These are phyloP conservation scores for Sicyos edulis DNA, from an alignment of 306 rosid genomes.

Conservation along the genomic window DNA sequence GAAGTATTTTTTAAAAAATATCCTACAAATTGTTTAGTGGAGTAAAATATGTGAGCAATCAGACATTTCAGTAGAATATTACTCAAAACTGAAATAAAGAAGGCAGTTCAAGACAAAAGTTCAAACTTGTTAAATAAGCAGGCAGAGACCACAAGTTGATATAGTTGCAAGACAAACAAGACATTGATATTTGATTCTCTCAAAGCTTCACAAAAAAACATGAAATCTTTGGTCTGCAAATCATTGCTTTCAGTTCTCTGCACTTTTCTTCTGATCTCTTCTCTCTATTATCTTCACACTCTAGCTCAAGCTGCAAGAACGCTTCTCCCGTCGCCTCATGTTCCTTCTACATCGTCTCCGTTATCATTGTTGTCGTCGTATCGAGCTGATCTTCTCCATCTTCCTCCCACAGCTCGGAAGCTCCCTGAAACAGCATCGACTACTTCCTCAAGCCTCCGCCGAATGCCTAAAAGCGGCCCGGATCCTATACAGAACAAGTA, in stretches of 20 bases:
- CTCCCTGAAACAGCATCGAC: neutral
- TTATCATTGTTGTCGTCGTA: neutral
- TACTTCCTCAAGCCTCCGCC: constrained; percentile 48
- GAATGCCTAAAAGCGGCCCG: constrained; percentile 67
- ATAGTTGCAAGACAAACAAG: constrained; percentile 27
- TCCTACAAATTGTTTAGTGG: neutral
- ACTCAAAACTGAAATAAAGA: neutral
- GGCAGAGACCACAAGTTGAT: constrained; percentile 32
- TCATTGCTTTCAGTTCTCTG: constrained; percentile 35
- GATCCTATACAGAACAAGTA: constrained; percentile 88
- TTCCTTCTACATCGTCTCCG: too few relatives aligned
- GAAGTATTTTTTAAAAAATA: neutral
- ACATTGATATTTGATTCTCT: constrained; percentile 38
- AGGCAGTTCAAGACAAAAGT: constrained; percentile 17
- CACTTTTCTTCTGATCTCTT: constrained; percentile 40
- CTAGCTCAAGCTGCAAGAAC: constrained; percentile 25
- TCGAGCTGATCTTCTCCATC: constrained; percentile 13
- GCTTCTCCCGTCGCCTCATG: constrained; percentile 18
- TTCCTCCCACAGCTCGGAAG: neutral
- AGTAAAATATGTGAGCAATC: neutral
- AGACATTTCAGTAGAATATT: constrained; percentile 16
- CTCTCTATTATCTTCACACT: constrained; percentile 27
- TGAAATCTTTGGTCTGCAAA: constrained; percentile 40
- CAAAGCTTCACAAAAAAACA: constrained; percentile 42
- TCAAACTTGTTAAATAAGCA: constrained; percentile 18